Conservation (phyloP, 2,329 filamentous ascomycete species). For the Thermothelomyces thermophilus region DNA sequence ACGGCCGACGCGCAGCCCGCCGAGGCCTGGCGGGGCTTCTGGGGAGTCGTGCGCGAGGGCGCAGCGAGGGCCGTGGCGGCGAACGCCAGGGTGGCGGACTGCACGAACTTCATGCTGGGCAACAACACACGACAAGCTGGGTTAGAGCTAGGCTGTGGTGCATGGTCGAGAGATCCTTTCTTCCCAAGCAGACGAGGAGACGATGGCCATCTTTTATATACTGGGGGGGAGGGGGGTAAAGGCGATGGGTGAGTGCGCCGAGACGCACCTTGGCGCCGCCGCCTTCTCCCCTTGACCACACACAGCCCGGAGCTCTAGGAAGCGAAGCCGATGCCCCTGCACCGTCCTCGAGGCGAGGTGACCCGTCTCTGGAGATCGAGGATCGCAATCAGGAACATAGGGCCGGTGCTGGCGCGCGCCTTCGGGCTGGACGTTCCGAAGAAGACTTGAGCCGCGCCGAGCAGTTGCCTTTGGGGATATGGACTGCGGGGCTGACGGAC, state of each 20-base stretch:
- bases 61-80: conserved; percentile 32
- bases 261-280: conserved; percentile 1
- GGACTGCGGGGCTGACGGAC: conserved; percentile 20
- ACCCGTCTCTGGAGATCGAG: conserved; percentile 8
- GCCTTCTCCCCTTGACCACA: not conserved
- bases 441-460: conserved; percentile 21
- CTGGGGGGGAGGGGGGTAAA: not conserved
- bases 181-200: conserved; percentile 10
- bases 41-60: conserved; percentile 27
- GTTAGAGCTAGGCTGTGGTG: conserved; percentile 11
- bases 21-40: conserved; percentile 27
- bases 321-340: not conserved
- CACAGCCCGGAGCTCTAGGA: not conserved
- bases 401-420: conserved; percentile 25
- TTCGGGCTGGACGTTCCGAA: conserved; percentile 29
- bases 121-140: conserved; percentile 12
- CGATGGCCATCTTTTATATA: conserved; percentile 25
- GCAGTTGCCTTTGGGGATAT: conserved; percentile 19
- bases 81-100: conserved; percentile 32
- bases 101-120: conserved; percentile 33
- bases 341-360: conserved; percentile 2
- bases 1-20: conserved; percentile 32
- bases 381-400: conserved; percentile 32
- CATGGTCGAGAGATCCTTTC: conserved; percentile 9
- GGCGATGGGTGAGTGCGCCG: not conserved